Conservation (phyloP, 1,284 basidiomycete genomes). For the Stygiomarasmius scandens region DNA sequence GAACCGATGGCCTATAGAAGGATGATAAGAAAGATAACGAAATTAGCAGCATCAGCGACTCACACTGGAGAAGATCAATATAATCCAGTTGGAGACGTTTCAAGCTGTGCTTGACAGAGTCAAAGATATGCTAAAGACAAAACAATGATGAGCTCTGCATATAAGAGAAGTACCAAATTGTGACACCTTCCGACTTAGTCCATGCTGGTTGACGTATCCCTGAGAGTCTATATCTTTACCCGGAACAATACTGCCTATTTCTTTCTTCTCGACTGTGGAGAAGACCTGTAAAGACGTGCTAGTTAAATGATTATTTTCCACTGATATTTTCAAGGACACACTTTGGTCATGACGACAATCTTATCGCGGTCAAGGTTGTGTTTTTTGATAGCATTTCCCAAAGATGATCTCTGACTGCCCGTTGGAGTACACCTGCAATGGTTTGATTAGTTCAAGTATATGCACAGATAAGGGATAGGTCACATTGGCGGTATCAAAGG, state of each 20-base stretch:
- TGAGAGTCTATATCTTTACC: constrained; percentile 16
- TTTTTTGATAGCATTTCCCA: constrained; percentile 78
- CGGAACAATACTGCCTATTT: not conserved
- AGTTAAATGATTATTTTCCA: too few species aligned
- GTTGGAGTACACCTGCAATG: constrained; percentile 60
- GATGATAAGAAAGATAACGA: not conserved
- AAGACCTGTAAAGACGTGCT: not conserved
- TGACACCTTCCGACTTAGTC: constrained; percentile 52
- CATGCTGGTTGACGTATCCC: constrained; percentile 65
- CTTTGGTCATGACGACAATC: constrained; percentile 81
- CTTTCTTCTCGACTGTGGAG: not conserved
- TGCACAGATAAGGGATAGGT: constrained; percentile 3
- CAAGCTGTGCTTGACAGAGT: constrained; percentile 66
- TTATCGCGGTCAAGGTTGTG: constrained; percentile 74
- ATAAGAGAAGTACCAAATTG: not conserved
- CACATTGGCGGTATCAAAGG: constrained; percentile 69
- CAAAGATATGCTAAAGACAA: constrained; percentile 62
- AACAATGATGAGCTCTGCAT: not conserved
- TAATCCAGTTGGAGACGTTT: constrained; percentile 71
- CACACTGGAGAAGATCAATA: constrained; percentile 55
- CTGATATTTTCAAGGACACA: constrained; percentile 19
- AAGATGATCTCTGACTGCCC: constrained; percentile 75
- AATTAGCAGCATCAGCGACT: not conserved
- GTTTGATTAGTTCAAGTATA: not conserved
- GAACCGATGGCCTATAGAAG: constrained; percentile 52